phyloP scores from a whole-genome alignment of 2,329 filamentous ascomycete species.

The Pseudodiploospora longispora region DNA sequence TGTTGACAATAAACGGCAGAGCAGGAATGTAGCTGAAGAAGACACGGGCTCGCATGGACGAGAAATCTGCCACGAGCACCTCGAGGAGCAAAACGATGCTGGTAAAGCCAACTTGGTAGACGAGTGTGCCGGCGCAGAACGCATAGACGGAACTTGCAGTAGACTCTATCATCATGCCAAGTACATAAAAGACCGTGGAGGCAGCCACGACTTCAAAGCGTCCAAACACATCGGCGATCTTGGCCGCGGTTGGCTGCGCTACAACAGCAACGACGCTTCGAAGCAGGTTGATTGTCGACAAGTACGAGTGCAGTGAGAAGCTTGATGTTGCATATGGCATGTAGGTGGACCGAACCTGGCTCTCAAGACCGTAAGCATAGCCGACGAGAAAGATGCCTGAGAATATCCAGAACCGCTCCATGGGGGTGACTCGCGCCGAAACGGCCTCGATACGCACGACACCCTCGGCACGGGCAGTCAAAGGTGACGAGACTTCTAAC shows the following conservation, averaged over 20 bases:
- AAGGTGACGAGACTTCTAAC: too few relatives aligned
- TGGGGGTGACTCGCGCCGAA: constrained; percentile 34
- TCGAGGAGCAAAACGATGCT: constrained; percentile 49
- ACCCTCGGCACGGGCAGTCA: constrained; percentile 23
- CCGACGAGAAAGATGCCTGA: constrained; percentile 49
- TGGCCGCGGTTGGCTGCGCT: constrained; percentile 49
- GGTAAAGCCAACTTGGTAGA: constrained; percentile 54
- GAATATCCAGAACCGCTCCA: constrained; percentile 45
- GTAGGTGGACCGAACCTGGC: constrained; percentile 42
- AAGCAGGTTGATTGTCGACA: constrained; percentile 51
- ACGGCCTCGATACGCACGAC: constrained; percentile 46
- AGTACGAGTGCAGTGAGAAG: constrained; percentile 44
- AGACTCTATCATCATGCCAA: constrained; percentile 47
- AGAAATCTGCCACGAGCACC: constrained; percentile 53
- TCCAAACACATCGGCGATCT: constrained; percentile 56
- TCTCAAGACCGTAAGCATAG: constrained; percentile 52
- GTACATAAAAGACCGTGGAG: constrained; percentile 47
- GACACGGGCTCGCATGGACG: constrained; percentile 50
- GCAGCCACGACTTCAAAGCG: constrained; percentile 49
- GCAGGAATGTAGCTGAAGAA: constrained; percentile 57
- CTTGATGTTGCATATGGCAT: constrained; percentile 46
- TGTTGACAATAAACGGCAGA: constrained; percentile 52
- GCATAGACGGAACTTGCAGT: constrained; percentile 36
- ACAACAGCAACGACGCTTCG: constrained; percentile 52
- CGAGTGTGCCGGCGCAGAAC: constrained; percentile 45